Percentiles rank a stretch among this genome's conserved stretches.
Evolutionary conservation across 768 basidiomycete species (phyloP).

Genomic region (Cystofilobasidium bisporidii): DNA sequence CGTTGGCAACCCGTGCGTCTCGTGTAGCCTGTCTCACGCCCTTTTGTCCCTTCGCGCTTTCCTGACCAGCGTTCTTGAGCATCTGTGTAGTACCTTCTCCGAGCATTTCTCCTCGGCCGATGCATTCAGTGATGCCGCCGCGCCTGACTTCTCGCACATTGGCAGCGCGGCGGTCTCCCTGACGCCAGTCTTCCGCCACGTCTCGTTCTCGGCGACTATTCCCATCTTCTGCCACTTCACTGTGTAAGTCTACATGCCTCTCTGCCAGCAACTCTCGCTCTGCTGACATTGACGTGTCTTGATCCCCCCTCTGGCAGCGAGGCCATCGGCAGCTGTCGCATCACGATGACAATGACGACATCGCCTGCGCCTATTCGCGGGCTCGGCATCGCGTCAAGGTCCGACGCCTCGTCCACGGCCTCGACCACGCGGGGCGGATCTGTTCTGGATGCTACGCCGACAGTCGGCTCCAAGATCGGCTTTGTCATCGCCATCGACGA

Average conservation of each 20-base stretch:
- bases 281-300: not conserved
- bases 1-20: conserved; percentile 64
- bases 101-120: conserved; percentile 89
- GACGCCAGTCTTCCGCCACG: conserved; percentile 63
- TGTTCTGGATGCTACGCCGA: conserved; percentile 36
- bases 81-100: conserved; percentile 53
- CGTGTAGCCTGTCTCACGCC: not conserved
- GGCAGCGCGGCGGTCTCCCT: conserved; percentile 77
- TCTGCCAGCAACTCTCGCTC: not conserved
- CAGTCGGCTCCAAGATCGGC: conserved; percentile 70
- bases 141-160: conserved; percentile 84
- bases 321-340: conserved; percentile 86
- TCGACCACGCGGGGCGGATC: not conserved
- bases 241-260: not conserved
- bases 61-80: not conserved
- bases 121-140: conserved; percentile 80
- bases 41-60: no score
- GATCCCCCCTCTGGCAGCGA: conserved; percentile 47
- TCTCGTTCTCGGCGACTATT: conserved; percentile 63
- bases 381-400: conserved; percentile 56
- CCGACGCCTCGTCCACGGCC: conserved; percentile 41
- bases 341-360: conserved; percentile 59
- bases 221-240: conserved; percentile 93
- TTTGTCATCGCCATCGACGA: conserved; percentile 79
- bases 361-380: not conserved